Percentiles rank a stretch among this genome's conserved stretches.
Conservation (phyloP, 306 rosid genomes). For the Erythrophleum fordii region DNA sequence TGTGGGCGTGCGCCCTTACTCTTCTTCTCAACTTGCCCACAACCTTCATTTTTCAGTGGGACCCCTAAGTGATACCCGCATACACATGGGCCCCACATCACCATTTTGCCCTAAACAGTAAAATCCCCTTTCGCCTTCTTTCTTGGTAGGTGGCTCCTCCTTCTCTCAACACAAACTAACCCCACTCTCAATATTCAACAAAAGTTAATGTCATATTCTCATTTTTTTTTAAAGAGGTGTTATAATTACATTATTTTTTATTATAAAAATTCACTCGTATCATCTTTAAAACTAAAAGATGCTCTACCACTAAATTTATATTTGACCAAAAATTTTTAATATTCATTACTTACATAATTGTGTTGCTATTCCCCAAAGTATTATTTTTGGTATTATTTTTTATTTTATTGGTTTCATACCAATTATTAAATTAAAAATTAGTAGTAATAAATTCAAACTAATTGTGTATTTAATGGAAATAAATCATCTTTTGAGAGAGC, state of each 20-base stretch:
- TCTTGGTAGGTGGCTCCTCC: slow-evolving; percentile 59
- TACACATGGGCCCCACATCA: slow-evolving; percentile 49
- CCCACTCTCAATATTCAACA: too few species aligned
- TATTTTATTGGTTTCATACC: too few species aligned
- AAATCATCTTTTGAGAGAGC: background rate
- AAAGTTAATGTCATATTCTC: too few species aligned
- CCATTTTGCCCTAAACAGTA: slow-evolving; percentile 25
- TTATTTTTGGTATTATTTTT: background rate
- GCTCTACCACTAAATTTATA: too few species aligned
- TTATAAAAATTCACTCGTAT: too few species aligned
- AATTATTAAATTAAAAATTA: background rate
- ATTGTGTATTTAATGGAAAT: background rate
- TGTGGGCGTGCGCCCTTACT: slow-evolving; percentile 73
- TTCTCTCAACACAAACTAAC: background rate
- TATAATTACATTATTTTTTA: too few species aligned
- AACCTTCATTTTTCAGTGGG: slow-evolving; percentile 46
- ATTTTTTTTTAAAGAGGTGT: too few species aligned
- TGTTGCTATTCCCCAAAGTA: background rate
- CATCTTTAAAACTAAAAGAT: too few species aligned
- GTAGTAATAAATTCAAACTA: background rate
- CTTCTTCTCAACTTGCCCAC: slow-evolving; percentile 35
- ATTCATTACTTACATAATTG: background rate
- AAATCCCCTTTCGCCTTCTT: slow-evolving; percentile 40
- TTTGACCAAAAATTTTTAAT: too few species aligned
- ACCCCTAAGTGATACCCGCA: slow-evolving; percentile 51